A percentile compares a stretch with the other conserved stretches of the same genome.
phyloP scores from a whole-genome alignment of 2,329 filamentous ascomycete species.

The Cordyceps sp. region DNA sequence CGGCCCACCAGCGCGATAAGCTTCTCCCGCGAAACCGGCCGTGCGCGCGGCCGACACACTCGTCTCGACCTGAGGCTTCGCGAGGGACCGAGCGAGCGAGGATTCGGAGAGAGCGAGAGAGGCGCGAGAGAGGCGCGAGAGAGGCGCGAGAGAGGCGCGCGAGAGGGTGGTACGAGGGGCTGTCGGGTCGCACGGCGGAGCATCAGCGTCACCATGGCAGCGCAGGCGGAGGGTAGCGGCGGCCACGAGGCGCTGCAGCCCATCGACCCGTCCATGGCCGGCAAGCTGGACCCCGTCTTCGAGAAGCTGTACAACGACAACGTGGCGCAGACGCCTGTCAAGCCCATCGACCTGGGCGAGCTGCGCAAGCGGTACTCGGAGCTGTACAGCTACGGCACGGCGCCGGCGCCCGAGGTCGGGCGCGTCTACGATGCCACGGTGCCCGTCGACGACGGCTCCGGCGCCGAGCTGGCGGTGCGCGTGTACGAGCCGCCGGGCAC shows the following conservation, averaged over 20 bases:
- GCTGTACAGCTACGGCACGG: conserved; percentile 27
- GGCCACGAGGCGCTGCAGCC: conserved; percentile 28
- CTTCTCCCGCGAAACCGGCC: no score
- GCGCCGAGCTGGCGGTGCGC: conserved; percentile 14
- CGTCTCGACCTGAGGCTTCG: no score
- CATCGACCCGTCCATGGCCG: conserved; percentile 27
- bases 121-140: no score
- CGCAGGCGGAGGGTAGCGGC: background rate
- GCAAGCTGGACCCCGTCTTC: conserved; percentile 27
- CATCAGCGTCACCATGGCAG: background rate
- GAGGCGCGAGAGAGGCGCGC: no score
- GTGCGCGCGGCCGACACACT: no score
- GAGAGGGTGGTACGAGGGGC: no score
- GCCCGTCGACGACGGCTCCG: conserved; percentile 13
- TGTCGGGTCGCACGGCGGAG: background rate
- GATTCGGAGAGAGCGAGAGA: no score
- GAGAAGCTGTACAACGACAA: conserved; percentile 29
- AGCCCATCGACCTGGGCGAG: conserved; percentile 20
- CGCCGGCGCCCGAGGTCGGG: conserved; percentile 21
- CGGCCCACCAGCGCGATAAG: no score
- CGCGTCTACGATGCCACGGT: conserved; percentile 20
- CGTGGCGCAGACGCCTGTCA: conserved; percentile 21
- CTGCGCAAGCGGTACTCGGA: conserved; percentile 24
- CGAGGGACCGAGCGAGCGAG: no score
- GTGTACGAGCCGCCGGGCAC: conserved; percentile 24